Base-by-base conservation (phyloP, 208 protist genomes). In the Naegleria lovaniensis region DNA sequence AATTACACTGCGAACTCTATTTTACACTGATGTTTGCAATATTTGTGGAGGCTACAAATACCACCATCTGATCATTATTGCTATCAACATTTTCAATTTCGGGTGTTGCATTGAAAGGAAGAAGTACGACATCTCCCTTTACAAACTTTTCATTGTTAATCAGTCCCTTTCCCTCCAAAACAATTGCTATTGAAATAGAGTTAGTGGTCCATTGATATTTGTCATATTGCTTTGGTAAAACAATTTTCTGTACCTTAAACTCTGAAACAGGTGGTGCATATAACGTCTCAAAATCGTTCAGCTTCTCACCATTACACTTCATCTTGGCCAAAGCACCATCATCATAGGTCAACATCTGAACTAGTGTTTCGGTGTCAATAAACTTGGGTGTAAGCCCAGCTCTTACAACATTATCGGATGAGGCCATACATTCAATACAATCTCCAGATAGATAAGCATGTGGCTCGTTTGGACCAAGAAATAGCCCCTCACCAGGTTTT, bases 371-470 rank as follows among this genome's bases (percentile, higher is more conserved):
- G 9, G 98, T 97, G 91, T 99, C 98, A 92, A 97, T 98, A 94
- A 97, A 98, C 93, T 99, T 99, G 48, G 97, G 97, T 0, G 98
- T 99, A 13, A 99, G 94, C 0, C 98, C 98, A 36, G 98, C 98
- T 38, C 98, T 95, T 52, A 99, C 97, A 41, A 99, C 98, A 92
- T 99, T 99, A 94, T 99, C 98, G 90, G 95, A 98, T 91, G 95
- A 95, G 87, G 97, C 97, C 98, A 99, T 99, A 91, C 97, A 98
- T 93, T 99, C 98, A 7, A 99, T 95, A 43, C 97, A 97, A 85
- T 99, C 97, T 15, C 97, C 98, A 91, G 91, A 95, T 75, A 99
- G 92, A 94, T 99, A 99, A 25, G 98, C 98, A 93, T 99, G 99
- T 11, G 98, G 98, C 93, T 98, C 97, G 91, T 98, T 98, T 87